Conservation (phyloP, 2,329 filamentous ascomycete genomes). For the Metarhizium robertsii region DNA sequence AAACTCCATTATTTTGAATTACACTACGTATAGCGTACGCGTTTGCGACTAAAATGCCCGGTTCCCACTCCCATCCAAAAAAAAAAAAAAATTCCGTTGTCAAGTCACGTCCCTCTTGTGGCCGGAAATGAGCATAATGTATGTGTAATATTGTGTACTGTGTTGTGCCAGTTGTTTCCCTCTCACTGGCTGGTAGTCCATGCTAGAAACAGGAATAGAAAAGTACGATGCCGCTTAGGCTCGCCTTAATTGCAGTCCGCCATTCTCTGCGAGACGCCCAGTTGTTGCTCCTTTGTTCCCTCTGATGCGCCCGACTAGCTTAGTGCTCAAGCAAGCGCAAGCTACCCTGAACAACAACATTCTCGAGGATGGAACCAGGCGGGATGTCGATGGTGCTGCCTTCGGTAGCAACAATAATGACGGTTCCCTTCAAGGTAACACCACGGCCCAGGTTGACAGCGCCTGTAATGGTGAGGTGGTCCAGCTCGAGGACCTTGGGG, state of each 20-base stretch:
- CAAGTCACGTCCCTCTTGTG: not conserved
- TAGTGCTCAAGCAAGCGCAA: conserved; percentile 65
- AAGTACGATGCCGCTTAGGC: not conserved
- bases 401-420: conserved; percentile 98
- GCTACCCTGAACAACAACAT: conserved; percentile 97
- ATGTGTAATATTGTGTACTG: not conserved
- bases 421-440: conserved; percentile 93
- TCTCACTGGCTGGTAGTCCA: not conserved
- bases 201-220: not conserved
- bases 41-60: conserved; percentile 1
- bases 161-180: not conserved
- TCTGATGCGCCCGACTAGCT: not conserved
- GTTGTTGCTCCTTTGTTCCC: not conserved
- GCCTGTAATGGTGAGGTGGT: conserved; percentile 95
- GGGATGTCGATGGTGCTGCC: conserved; percentile 97
- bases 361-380: conserved; percentile 93
- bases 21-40: not conserved
- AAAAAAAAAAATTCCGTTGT: not conserved
- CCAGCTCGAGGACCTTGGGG: conserved; percentile 82
- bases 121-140: not conserved
- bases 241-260: not conserved
- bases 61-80: not conserved
- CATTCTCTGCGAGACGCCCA: not conserved
- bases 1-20: not conserved
- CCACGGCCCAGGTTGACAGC: conserved; percentile 94